These are phyloP conservation scores for Claviceps purpurea DNA, from an alignment of 2,329 filamentous ascomycete species.

Conservation along the genomic window DNA sequence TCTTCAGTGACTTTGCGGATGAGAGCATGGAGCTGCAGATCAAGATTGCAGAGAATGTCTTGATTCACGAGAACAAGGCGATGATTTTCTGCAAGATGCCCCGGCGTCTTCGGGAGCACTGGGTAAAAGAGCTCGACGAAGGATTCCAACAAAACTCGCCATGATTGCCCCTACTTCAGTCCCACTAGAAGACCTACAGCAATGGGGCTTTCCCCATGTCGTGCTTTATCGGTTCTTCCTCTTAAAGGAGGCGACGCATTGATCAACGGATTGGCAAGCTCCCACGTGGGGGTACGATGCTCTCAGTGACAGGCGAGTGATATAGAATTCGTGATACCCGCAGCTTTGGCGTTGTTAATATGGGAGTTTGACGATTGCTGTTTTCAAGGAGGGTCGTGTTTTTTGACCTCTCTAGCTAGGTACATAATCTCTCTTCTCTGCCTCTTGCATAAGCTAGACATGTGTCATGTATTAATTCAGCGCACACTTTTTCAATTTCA, in stretches of 20 bases:
- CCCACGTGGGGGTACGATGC: neutral
- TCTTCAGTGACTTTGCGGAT: conserved; percentile 43
- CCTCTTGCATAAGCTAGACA: no score
- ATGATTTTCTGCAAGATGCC: conserved; percentile 52
- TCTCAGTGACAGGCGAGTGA: neutral
- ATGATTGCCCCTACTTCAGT: neutral
- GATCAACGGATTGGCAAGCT: neutral
- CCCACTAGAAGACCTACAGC: neutral
- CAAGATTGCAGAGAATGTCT: conserved; percentile 43
- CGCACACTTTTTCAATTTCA: no score
- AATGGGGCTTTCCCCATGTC: neutral
- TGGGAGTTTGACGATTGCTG: neutral
- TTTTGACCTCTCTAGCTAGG: neutral
- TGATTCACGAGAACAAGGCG: conserved; percentile 46
- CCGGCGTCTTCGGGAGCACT: conserved; percentile 35
- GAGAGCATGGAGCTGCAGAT: conserved; percentile 46
- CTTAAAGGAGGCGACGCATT: neutral
- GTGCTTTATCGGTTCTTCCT: neutral
- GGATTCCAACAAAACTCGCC: neutral
- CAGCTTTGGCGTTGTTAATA: conserved; percentile 10
- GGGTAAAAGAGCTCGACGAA: conserved; percentile 40
- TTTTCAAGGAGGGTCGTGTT: neutral
- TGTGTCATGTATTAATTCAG: no score
- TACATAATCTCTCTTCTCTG: neutral
- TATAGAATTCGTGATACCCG: conserved; percentile 12